Base-by-base conservation (phyloP, 2,329 filamentous ascomycete species). In the Camillea tinctor region DNA sequence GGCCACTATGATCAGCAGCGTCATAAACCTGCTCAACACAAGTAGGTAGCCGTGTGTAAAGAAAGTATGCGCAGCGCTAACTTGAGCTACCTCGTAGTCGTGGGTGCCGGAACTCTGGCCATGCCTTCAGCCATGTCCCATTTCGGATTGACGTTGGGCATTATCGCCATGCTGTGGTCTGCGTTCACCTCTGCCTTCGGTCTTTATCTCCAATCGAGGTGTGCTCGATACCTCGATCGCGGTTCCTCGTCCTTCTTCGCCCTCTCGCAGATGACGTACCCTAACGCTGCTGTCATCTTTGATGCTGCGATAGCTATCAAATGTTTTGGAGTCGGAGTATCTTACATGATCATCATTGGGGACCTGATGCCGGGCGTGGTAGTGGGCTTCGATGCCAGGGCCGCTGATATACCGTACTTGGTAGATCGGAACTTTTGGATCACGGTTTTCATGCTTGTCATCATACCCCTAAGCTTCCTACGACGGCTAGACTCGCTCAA, bases 291-390 rank as follows among this genome's bases (percentile, higher is more conserved):
- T 8, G 92, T 99, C 52, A 83, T 98, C 52, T 99, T 99, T 74
- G 95, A 99, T 77, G 88, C 89, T 6, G 95, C 95, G 5, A 99
- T 99, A 73, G 93, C 94, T 13, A 88, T 99, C 72, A 99, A 99
- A 75, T 99, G 95, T 76, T 99, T 99, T 73, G 95, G 95, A 44
- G 95, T 99, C 9, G 95, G 91, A 21, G 92, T 98, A 61, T 97
- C 93, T 69, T 99, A 99, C 77, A 85, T 99, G 69, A 99, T 99
- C 72, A 98, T 99, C 71, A 98, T 99, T 68, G 95, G 95, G 55
- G 95, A 99, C 74, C 80, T 99, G 64, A 99, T 99, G 95, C 95
- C 95, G 0, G 94, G 93, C 48, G 95, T 99, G 9, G 88, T 95
- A 22, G 79, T 87, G 62, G 95, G 93, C 4, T 94, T 99, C 75